A percentile compares a stretch with the other conserved stretches of the same genome.
These are phyloP conservation scores for Aegilops longissima DNA, from an alignment of 176 grass and related monocot species.

Conservation along the genomic window DNA sequence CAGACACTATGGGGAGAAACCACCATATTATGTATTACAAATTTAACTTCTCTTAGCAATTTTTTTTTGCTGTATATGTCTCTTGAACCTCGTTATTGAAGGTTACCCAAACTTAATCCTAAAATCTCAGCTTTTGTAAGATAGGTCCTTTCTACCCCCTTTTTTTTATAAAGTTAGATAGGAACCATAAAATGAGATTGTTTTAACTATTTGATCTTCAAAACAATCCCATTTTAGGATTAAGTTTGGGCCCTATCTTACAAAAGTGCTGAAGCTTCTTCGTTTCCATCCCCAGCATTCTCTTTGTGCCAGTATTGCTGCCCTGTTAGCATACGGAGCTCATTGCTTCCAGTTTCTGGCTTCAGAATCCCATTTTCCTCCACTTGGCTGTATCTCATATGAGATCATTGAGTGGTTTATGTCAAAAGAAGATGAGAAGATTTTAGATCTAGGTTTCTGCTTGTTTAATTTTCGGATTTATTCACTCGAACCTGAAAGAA, in stretches of 20 bases:
- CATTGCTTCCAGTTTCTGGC: background rate
- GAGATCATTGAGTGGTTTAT: background rate
- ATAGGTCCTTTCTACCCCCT: background rate
- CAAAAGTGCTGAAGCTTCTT: too few relatives aligned
- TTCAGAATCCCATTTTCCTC: background rate
- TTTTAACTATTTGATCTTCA: too few relatives aligned
- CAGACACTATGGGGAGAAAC: background rate
- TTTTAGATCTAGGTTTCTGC: background rate
- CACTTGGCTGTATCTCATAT: background rate
- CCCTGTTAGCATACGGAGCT: background rate
- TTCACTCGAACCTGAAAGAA: too few relatives aligned
- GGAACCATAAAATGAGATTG: background rate
- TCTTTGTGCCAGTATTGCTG: background rate
- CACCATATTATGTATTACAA: background rate
- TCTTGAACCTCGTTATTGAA: background rate
- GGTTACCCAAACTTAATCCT: constrained; percentile 5
- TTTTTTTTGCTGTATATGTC: background rate
- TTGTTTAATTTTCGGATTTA: too few relatives aligned
- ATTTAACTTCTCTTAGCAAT: background rate
- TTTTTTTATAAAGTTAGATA: background rate
- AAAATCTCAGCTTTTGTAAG: background rate
- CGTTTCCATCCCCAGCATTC: too few relatives aligned
- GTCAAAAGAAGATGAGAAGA: background rate
- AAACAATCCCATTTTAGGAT: too few relatives aligned
- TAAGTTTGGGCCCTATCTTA: too few relatives aligned